These are phyloP conservation scores for Linum tenue DNA, from an alignment of 345 rosid genomes.

Conservation along the genomic window DNA sequence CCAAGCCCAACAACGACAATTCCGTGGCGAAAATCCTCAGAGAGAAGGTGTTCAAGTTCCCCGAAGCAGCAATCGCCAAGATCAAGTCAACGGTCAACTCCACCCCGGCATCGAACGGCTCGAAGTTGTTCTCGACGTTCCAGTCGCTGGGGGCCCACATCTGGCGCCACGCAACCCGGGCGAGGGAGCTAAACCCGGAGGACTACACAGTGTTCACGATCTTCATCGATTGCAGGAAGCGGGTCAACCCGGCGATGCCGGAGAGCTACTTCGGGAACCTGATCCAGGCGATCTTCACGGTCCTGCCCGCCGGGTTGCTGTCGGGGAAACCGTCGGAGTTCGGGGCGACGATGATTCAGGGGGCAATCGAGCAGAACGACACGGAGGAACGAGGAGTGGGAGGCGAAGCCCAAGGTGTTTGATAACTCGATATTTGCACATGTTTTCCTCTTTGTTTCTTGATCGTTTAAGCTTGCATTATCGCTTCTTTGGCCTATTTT, in stretches of 20 bases:
- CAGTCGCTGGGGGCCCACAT: constrained; percentile 70
- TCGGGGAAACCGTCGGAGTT: constrained; percentile 49
- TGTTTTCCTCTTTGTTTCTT: too few species aligned
- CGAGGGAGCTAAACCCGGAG: constrained; percentile 68
- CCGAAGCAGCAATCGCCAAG: constrained; percentile 52
- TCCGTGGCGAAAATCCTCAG: constrained; percentile 20
- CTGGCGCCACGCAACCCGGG: constrained; percentile 84
- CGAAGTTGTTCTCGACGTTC: constrained; percentile 78
- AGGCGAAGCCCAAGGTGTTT: constrained; percentile 64
- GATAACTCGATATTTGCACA: too few species aligned
- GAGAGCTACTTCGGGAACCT: constrained; percentile 78
- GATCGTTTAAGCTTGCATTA: too few species aligned
- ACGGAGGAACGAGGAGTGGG: constrained; percentile 78
- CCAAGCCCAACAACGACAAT: constrained; percentile 30
- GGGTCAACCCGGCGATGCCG: constrained; percentile 78
- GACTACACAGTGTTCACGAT: constrained; percentile 75
- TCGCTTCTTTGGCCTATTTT: too few species aligned
- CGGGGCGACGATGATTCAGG: constrained; percentile 65
- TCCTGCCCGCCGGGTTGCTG: constrained; percentile 57
- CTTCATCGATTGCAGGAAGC: constrained; percentile 76
- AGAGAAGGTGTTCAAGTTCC: constrained; percentile 65
- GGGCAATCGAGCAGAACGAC: constrained; percentile 56
- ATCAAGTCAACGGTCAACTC: constrained; percentile 65
- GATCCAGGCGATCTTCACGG: constrained; percentile 89
- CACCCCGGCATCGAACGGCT: constrained; percentile 34